Base-by-base conservation (phyloP, 192 early-diverging fungal genomes). In the Podila epigama region DNA sequence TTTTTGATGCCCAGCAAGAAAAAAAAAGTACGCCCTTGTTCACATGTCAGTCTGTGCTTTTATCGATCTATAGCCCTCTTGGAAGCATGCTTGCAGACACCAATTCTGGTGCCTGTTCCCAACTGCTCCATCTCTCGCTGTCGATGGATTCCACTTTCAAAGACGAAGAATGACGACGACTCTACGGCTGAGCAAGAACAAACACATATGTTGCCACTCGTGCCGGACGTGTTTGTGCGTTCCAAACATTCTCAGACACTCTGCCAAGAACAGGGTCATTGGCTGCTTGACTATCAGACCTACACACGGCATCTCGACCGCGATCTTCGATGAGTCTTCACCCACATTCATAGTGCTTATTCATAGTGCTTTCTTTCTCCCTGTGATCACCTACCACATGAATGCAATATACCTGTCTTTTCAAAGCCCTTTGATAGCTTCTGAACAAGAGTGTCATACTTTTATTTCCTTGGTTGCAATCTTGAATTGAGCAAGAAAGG, bases 101-200 rank as follows among this genome's bases (percentile, higher is more conserved):
- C 73, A 2, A 51, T 64, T 5, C 61, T 77, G 2, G 73, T 77
- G 3, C 73, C 73, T 13, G 73, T 77, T 1, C 66, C 66, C 42
- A 68, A 68, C 54, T 64, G 73, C 56, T 77, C 73, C 11, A 77
- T 77, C 55, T 68, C 73, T 2, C 73, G 73, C 13, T 77, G 73
- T 28, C 65, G 60, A 5, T 77, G 73, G 73, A 77, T 56, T 1
- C 61, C 63, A 34, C 29, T 36, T 2, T 51, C 31, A 4, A 44
- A 28, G 16, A 2, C 15, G 6, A 22, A 13, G 15, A 60, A 6
- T 28, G 13, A 18, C 42, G 60, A 35, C 15, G 28, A 51, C 33
- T 35, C 18, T 12, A 25, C 7, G n/a, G 3, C 31, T 11, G 61
- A 44, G 4, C 35, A 63, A 2, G 61, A 48, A 28, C 25, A 13